Conservation (phyloP, 768 basidiomycete species). For the Lactarius indigo region DNA sequence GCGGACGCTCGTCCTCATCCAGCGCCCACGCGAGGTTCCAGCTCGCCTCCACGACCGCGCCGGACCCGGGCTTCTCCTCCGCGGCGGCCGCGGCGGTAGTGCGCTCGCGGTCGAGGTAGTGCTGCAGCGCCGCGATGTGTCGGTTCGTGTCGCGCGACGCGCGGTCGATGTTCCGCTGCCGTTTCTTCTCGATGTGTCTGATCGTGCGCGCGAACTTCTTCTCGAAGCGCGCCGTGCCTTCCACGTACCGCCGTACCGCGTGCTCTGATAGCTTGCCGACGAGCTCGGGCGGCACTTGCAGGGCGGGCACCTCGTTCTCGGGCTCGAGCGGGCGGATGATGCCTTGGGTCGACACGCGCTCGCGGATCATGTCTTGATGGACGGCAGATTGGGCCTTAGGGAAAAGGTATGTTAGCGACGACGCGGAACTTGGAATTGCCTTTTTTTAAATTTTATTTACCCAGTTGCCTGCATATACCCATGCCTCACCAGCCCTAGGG, state of each 20-base stretch:
- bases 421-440: neutral
- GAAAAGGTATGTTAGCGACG: neutral
- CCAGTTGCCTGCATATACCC: constrained; percentile 49
- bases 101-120: constrained; percentile 34
- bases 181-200: constrained; percentile 59
- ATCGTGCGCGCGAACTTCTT: constrained; percentile 59
- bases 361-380: constrained; percentile 76
- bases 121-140: constrained; percentile 49
- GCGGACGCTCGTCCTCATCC: constrained; percentile 76
- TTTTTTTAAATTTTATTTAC: too few relatives aligned
- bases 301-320: constrained; percentile 58
- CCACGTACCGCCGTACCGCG: constrained; percentile 72
- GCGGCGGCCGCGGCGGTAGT: too few relatives aligned
- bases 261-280: constrained; percentile 77
- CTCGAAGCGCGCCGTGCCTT: constrained; percentile 56
- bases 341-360: constrained; percentile 81
- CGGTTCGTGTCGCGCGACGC: constrained; percentile 60
- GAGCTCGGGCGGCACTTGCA: constrained; percentile 59
- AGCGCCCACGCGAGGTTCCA: constrained; percentile 88
- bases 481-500: constrained; percentile 54
- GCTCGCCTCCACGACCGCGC: constrained; percentile 34
- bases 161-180: constrained; percentile 59
- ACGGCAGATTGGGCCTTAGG: constrained; percentile 33
- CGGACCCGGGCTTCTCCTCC: too few relatives aligned
- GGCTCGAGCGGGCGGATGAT: constrained; percentile 80